phyloP scores from a whole-genome alignment of 164 flowering plant species.

The Liriodendron chinense region DNA sequence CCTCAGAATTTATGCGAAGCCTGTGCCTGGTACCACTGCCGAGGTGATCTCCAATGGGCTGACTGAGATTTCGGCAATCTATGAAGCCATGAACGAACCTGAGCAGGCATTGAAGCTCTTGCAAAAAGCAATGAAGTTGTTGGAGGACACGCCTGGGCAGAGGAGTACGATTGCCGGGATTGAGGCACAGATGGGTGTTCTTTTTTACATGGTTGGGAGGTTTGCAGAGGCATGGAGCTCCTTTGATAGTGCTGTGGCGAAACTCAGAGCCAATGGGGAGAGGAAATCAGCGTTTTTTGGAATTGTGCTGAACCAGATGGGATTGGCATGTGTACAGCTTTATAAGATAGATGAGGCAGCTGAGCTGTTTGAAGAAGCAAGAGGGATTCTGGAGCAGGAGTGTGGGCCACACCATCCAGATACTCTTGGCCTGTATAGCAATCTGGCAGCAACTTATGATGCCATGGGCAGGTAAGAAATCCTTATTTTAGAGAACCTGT shows the following conservation, averaged over 20 bases:
- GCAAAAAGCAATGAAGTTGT: slow-evolving; percentile 79
- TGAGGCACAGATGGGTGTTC: slow-evolving; percentile 95
- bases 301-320: slow-evolving; percentile 95
- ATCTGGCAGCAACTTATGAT: slow-evolving; percentile 97
- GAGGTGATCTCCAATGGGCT: slow-evolving; percentile 92
- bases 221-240: slow-evolving; percentile 71
- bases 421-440: slow-evolving; percentile 89
- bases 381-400: slow-evolving; percentile 77
- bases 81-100: slow-evolving; percentile 89
- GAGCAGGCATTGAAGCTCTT: slow-evolving; percentile 88
- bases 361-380: slow-evolving; percentile 92
- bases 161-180: slow-evolving; percentile 86
- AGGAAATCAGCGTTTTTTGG: slow-evolving; percentile 96
- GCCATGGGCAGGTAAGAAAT: slow-evolving; percentile 87
- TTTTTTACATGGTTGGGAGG: slow-evolving; percentile 80
- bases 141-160: slow-evolving; percentile 93
- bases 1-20: slow-evolving; percentile 81
- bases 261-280: slow-evolving; percentile 89
- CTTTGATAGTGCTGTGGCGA: slow-evolving; percentile 76
- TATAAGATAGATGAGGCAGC: slow-evolving; percentile 94
- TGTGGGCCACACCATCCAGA: slow-evolving; percentile 91
- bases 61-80: slow-evolving; percentile 84
- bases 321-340: slow-evolving; percentile 83
- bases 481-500: background rate
- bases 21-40: slow-evolving; percentile 83